These are phyloP conservation scores for Musa acuminata DNA, from an alignment of 176 grass and related monocot genomes.

Conservation along the genomic window DNA sequence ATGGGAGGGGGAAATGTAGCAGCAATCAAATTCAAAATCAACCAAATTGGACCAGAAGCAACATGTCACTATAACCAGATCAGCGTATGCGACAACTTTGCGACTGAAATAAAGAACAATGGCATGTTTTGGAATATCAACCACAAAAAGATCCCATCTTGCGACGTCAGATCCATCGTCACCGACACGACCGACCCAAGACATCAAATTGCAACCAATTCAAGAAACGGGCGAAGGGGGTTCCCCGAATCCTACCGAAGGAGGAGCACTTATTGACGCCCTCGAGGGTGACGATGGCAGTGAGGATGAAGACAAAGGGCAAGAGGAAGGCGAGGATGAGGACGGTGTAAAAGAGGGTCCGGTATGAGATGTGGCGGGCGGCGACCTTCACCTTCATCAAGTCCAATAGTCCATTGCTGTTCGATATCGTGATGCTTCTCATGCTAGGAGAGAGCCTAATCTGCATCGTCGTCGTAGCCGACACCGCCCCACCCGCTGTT, in stretches of 20 bases:
- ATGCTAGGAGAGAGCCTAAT: conserved; percentile 94
- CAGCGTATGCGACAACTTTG: not conserved
- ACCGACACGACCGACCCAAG: not conserved
- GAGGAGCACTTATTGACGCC: conserved; percentile 98
- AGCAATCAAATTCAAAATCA: too few species aligned
- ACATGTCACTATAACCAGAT: not conserved
- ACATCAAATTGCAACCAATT: not conserved
- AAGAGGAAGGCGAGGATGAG: conserved; percentile 39
- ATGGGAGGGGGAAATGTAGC: too few species aligned
- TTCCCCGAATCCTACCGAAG: conserved; percentile 36
- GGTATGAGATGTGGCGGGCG: conserved; percentile 32
- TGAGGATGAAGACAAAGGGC: conserved; percentile 37
- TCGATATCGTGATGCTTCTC: conserved; percentile 99
- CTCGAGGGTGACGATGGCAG: conserved; percentile 80
- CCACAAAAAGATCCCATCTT: not conserved
- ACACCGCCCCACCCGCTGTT: conserved; percentile 2
- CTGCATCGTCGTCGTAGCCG: conserved; percentile 70
- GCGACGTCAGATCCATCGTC: not conserved
- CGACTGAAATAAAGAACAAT: not conserved
- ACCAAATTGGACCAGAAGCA: not conserved
- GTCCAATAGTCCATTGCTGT: conserved; percentile 70
- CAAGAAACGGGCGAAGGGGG: conserved; percentile 7
- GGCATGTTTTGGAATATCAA: not conserved
- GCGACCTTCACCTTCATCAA: conserved; percentile 85
- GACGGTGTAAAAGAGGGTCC: conserved; percentile 32